Evolutionary conservation across 306 rosid species (phyloP), one percentile per base, ranked within the genome.

Genomic region (Spatholobus suberectus): DNA sequence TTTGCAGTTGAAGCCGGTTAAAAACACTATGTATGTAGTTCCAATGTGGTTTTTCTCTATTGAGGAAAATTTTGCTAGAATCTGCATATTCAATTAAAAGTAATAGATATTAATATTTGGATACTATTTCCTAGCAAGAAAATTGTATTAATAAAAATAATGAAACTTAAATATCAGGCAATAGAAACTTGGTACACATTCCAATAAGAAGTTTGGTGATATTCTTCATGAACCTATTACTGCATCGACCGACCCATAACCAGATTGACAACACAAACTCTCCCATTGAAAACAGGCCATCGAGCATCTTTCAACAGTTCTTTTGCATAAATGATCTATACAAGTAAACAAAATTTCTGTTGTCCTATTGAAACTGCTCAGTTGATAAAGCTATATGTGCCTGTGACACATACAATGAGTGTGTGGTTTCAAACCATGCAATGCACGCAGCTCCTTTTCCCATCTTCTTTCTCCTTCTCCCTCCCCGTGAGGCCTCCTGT

Each of bases 1-100:
- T 86, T 81, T 66, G 90, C 40, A 89, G 77, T 82, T 89, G 92
- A 89, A 90, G 75, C 83, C 69, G 87, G 49, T 69, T 82, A 74
- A 91, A 84, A 83, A 83, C 40, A 23, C 89, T 46, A 52, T 78
- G 87, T 43, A 85, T 83, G 41, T 88, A 81, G 41, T 84, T 81
- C 73, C 76, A 29, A 77, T 84, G 86, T 10, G 81, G 87, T 83
- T 87, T 88, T 73, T 88, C 88, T 79, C 84, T 86, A 79, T 81
- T 87, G 17, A 89, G 29, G 68, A 77, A 66, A 44, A 2, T 51
- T 62, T 82, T 83, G 58, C 80, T 75, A 83, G 80, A 81, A 87
- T 86, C 97, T 90, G 87, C 80, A 80, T 10, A 69, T 29, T 40
- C 59, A 49, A 77, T 54, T 7, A 5, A 49, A 73, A 63, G 44